Conservation (phyloP, 495 filamentous ascomycete genomes). For the Parathielavia hyrcaniae region DNA sequence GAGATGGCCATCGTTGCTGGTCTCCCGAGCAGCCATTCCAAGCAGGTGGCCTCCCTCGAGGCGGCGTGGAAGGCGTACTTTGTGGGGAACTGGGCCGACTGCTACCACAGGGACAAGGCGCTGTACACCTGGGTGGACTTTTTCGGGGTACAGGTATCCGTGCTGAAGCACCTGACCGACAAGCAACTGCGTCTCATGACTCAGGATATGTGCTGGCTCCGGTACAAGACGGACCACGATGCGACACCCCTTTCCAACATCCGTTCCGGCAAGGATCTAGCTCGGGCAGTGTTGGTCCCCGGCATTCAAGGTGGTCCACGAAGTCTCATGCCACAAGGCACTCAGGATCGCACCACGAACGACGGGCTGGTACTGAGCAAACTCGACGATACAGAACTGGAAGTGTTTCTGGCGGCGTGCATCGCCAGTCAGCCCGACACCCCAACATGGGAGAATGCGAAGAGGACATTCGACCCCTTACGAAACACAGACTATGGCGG, state of each 20-base stretch:
- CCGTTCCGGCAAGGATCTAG: too few species aligned
- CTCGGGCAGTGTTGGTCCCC: too few species aligned
- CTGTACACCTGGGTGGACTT: slow-evolving; percentile 19
- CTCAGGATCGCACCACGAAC: not conserved
- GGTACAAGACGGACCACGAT: not conserved
- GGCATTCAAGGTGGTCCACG: not conserved
- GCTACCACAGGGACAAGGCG: not conserved
- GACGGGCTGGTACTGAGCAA: not conserved
- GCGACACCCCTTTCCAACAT: not conserved
- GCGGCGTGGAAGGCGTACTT: not conserved
- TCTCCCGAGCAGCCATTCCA: not conserved
- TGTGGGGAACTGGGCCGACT: not conserved
- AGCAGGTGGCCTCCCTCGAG: not conserved
- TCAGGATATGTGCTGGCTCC: slow-evolving; percentile 11
- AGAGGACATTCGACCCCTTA: not conserved
- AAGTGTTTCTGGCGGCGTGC: not conserved
- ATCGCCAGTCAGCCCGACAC: not conserved
- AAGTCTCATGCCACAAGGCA: not conserved
- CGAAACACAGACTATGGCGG: not conserved
- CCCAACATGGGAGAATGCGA: not conserved
- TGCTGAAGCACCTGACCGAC: not conserved
- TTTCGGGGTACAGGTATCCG: not conserved
- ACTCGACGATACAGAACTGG: not conserved
- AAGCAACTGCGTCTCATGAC: slow-evolving; percentile 4
- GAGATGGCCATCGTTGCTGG: slow-evolving; percentile 3